phyloP scores from a whole-genome alignment of 768 basidiomycete species.

The Suillus weaverae region DNA sequence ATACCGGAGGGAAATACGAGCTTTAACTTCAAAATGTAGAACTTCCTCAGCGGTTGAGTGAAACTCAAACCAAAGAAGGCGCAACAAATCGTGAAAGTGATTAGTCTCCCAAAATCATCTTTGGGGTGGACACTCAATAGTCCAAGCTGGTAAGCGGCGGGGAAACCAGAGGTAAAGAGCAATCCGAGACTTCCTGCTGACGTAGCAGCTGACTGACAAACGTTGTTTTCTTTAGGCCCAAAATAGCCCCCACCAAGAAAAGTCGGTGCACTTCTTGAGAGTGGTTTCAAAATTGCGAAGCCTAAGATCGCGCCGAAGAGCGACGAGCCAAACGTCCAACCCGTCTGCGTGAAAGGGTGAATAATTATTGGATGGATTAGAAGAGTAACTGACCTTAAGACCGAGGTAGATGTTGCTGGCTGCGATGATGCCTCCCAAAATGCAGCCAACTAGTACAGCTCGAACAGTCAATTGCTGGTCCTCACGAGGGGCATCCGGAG shows the following conservation, averaged over 20 bases:
- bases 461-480: slow-evolving; percentile 52
- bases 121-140: slow-evolving; percentile 47
- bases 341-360: slow-evolving; percentile 33
- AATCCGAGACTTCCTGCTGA: slow-evolving; percentile 58
- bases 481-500: slow-evolving; percentile 42
- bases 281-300: slow-evolving; percentile 57
- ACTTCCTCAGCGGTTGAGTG: slow-evolving; percentile 59
- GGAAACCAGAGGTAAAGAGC: slow-evolving; percentile 55
- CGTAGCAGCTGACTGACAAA: slow-evolving; percentile 16
- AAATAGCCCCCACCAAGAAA: slow-evolving; percentile 51
- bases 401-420: slow-evolving; percentile 67
- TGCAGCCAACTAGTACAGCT: slow-evolving; percentile 46
- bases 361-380: background rate
- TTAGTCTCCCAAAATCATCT: slow-evolving; percentile 53
- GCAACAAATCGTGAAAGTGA: slow-evolving; percentile 50
- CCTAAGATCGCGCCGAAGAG: slow-evolving; percentile 42
- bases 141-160: slow-evolving; percentile 56
- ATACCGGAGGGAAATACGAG: slow-evolving; percentile 62
- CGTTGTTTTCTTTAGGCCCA: slow-evolving; percentile 58
- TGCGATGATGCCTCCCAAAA: slow-evolving; percentile 53
- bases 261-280: slow-evolving; percentile 49
- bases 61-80: slow-evolving; percentile 66
- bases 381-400: slow-evolving; percentile 38
- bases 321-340: slow-evolving; percentile 63
- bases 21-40: slow-evolving; percentile 62